phyloP scores from a whole-genome alignment of 2,329 filamentous ascomycete genomes.

The Fusarium algeriense region DNA sequence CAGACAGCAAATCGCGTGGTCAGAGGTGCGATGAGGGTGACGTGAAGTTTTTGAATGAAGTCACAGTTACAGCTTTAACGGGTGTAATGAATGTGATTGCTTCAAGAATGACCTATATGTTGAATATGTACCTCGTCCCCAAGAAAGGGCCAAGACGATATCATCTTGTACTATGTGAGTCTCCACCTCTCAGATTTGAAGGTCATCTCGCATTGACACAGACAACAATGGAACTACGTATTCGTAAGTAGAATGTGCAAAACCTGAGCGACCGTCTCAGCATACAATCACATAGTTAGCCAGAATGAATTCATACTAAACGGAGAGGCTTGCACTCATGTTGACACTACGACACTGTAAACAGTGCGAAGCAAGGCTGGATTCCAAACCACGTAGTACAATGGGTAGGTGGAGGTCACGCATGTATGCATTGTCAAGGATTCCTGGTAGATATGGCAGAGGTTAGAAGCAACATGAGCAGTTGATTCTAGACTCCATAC shows the following conservation, averaged over 20 bases:
- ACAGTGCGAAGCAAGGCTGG: no score
- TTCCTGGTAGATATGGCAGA: neutral
- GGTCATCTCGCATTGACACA: fast-evolving
- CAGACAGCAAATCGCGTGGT: no score
- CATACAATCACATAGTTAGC: neutral
- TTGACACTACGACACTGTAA: no score
- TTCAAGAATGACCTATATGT: neutral
- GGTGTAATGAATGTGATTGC: neutral
- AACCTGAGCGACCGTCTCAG: neutral
- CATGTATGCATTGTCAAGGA: neutral
- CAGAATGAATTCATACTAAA: no score
- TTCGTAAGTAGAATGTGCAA: neutral
- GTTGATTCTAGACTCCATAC: no score
- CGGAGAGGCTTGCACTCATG: fast-evolving
- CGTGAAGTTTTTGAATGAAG: no score
- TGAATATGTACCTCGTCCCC: neutral
- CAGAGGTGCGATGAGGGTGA: no score
- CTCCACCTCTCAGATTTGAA: fast-evolving
- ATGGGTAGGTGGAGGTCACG: neutral
- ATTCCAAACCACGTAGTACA: fast-evolving
- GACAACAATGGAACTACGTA: neutral
- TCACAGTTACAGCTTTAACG: no score
- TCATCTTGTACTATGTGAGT: no score
- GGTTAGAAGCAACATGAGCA: neutral
- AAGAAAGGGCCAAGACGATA: no score